Conservation (phyloP, 1,284 basidiomycete genomes). For the Pisolithus thermaeus region DNA sequence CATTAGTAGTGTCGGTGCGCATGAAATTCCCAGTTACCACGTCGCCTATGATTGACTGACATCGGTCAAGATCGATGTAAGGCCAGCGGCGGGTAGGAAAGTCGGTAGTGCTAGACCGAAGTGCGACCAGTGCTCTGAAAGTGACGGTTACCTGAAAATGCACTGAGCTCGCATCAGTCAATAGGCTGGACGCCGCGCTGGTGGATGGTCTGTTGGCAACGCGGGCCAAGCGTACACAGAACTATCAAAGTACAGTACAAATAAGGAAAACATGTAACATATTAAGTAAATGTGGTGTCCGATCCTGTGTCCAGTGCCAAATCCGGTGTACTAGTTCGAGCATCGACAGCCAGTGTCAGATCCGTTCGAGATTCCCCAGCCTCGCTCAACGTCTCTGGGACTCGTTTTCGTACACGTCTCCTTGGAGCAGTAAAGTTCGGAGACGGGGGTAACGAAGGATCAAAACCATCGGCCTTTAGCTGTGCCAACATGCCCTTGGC, state of each 20-base stretch:
- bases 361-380: conserved; percentile 29
- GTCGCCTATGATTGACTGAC: neutral
- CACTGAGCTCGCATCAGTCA: neutral
- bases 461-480: conserved; percentile 58
- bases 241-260: conserved; percentile 22
- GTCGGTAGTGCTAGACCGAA: too few species aligned
- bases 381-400: conserved; percentile 19
- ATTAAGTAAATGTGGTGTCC: conserved; percentile 16
- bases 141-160: too few species aligned
- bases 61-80: neutral
- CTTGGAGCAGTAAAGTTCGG: conserved; percentile 24
- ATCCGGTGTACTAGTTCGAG: conserved; percentile 29
- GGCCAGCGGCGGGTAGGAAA: neutral
- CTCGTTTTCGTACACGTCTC: conserved; percentile 23
- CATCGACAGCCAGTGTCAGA: conserved; percentile 31
- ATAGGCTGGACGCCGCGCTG: too few species aligned
- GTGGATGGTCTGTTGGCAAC: too few species aligned
- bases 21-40: neutral
- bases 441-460: conserved; percentile 26
- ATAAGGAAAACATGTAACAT: conserved; percentile 19
- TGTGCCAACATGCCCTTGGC: conserved; percentile 72
- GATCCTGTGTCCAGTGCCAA: conserved; percentile 21
- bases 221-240: too few species aligned
- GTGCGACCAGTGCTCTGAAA: too few species aligned
- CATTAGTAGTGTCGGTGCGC: conserved; percentile 10